Evolutionary conservation across 768 basidiomycete species (phyloP).

Genomic region (Rhizopogon vesiculosus): DNA sequence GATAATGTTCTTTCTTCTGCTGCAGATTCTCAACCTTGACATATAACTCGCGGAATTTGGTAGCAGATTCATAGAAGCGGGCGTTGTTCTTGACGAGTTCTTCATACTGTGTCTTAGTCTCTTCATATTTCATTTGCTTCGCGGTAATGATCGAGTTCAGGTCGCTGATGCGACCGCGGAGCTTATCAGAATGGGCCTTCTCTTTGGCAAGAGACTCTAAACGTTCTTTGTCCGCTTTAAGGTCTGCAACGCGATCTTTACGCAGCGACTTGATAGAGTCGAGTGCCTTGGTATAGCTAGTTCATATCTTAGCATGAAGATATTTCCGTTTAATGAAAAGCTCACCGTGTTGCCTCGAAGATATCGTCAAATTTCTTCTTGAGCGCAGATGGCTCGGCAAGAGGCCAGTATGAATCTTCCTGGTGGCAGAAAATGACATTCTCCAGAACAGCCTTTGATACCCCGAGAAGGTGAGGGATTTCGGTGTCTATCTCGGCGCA

Average conservation of each 20-base stretch:
- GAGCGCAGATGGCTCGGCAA: constrained; percentile 82
- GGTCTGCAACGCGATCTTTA: constrained; percentile 85
- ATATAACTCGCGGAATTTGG: constrained; percentile 84
- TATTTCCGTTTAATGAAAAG: not conserved
- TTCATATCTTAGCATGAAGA: constrained; percentile 1
- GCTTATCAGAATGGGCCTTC: constrained; percentile 83
- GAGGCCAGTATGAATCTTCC: constrained; percentile 98
- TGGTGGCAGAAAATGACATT: constrained; percentile 99
- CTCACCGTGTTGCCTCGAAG: constrained; percentile 93
- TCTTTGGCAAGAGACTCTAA: constrained; percentile 73
- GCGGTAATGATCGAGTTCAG: constrained; percentile 55
- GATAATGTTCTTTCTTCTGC: constrained; percentile 54
- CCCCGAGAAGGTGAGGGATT: constrained; percentile 89
- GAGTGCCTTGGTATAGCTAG: constrained; percentile 93
- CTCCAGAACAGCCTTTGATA: constrained; percentile 96
- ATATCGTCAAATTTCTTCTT: constrained; percentile 99
- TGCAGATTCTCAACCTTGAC: constrained; percentile 61
- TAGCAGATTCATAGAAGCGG: constrained; percentile 78
- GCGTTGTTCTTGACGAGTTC: constrained; percentile 62
- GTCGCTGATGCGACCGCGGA: constrained; percentile 60
- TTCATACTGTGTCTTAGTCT: constrained; percentile 62
- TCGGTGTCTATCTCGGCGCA: constrained; percentile 96
- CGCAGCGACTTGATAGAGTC: constrained; percentile 87
- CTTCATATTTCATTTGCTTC: constrained; percentile 73
- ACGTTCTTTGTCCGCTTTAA: constrained; percentile 90